Evolutionary conservation across 2,329 filamentous ascomycete genomes (phyloP), one percentile per base, ranked within the genome.

Genomic region (Coccinonectria pachysandricola): DNA sequence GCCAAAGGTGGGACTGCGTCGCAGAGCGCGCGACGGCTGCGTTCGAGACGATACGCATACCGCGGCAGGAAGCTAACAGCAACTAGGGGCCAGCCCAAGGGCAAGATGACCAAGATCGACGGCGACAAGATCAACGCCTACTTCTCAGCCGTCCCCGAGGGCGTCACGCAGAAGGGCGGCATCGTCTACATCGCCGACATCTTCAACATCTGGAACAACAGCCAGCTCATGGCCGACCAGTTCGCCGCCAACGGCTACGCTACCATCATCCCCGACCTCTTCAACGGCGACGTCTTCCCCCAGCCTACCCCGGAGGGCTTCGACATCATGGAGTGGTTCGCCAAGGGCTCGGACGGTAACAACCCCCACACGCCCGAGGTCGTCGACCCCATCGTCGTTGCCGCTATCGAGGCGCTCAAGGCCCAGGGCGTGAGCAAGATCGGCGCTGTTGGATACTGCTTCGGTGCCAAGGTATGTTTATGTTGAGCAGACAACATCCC

Each of bases 371-470:
- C 38, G 8, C 27, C 40, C 17, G 45, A 48, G 26, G 13, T 35
- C 3, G 30, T 59, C 12, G 57, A 60, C 23, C 46, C 51, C 19
- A 40, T 58, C 11, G 36, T 54, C 15, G 37, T 47, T 13, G 42
- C 48, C 17, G 48, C 42, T 17, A 50, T 80, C 45, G 68, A 71
- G 49, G 63, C 71, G 29, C 49, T 85, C 27, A 66, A 50, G 27
- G 54, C 55, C n/a, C 50, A 63, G 18, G 67, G 68, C n/a, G 52
- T 66, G 12, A 59, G 59, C 26, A 64, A 58, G 29, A 56, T 80
- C 29, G 72, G 60, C 3, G 65, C 60, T 3, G 66, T 69, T 0
- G 75, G 75, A 3, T 79, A 79, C 51, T 79, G 75, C 50, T 79
- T 74, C 42, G 75, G 76, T 2, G 74, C 68, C 10, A 70, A 68